Evolutionary conservation across 305 asterid genomes (phyloP), one percentile per base, ranked within the genome.

Genomic region (Fraxinus nigra): DNA sequence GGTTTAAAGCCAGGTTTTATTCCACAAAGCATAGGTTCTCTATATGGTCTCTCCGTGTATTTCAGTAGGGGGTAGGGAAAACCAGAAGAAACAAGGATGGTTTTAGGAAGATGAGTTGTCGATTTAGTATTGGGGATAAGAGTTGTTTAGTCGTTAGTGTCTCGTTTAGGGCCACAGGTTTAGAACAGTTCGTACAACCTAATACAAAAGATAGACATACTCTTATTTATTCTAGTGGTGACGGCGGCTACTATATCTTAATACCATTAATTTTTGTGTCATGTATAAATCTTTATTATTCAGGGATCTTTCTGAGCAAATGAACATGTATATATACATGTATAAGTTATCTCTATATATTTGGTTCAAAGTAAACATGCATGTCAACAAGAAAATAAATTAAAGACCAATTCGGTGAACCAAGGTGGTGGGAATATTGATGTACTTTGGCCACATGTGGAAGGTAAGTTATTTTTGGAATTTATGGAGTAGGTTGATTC

Each of bases 61-160:
- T 61, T 37, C 43, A 37, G 43, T 37, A 37, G 70, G 38, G 10
- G 59, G 51, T 40, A 2, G 16, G 51, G 14, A 7, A 80, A 80
- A 80, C 76, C 81, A 56, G 32, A 38, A 6, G 59, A 80, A 78
- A 83, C 83, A 48, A 22, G 34, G 10, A 5, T 78, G 83, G 80
- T 82, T 81, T 75, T 0, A 35, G 40, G 16, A 18, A 26, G 3
- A 7, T 88, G 90, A 6, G 93, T 43, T 90, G 95, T 91, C 93
- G 78, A 85, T 38, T 72, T 43, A 56, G 43, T 65, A 89, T 72
- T 87, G 93, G 90, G 2, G 24, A 28, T 10, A 22, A 26, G 74
- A 16, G 22, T 35, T 34, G 65, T 22, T 20, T 38, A 61, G 35
- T 79, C 63, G 84, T 79, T 82, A 78, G 20, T 61, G 80, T 80